Conservation (phyloP, 2,329 filamentous ascomycete genomes). For the Ophioceras dolichostomum region DNA sequence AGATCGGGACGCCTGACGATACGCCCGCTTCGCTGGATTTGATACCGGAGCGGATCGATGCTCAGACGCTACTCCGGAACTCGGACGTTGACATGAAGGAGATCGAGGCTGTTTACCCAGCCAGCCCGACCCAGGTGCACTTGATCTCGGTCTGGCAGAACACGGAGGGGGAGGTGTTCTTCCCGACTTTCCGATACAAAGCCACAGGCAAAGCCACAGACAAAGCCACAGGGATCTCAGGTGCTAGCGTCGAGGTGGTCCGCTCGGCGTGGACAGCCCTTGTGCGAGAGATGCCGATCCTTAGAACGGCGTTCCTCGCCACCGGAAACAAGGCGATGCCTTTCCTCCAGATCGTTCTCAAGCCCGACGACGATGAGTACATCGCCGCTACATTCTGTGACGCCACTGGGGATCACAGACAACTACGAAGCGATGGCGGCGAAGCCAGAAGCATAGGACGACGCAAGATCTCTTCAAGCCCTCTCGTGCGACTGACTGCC, state of each 20-base stretch:
- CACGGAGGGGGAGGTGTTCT: slow-evolving; percentile 55
- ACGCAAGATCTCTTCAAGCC: no score
- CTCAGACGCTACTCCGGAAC: slow-evolving; percentile 19
- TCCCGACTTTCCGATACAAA: slow-evolving; percentile 56
- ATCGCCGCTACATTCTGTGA: slow-evolving; percentile 4
- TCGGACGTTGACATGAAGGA: slow-evolving; percentile 27
- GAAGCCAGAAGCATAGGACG: no score
- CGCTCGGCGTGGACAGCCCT: slow-evolving; percentile 49
- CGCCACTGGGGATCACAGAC: background rate
- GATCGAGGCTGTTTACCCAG: slow-evolving; percentile 50
- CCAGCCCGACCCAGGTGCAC: slow-evolving; percentile 66
- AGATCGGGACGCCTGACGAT: background rate
- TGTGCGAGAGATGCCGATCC: slow-evolving; percentile 41
- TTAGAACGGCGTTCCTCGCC: slow-evolving; percentile 56
- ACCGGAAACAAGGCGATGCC: slow-evolving; percentile 33
- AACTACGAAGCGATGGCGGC: background rate
- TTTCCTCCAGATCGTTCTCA: slow-evolving; percentile 51
- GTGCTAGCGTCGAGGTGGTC: slow-evolving; percentile 21
- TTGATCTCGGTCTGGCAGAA: slow-evolving; percentile 70
- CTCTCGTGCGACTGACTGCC: no score
- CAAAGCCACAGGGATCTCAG: background rate
- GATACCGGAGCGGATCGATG: background rate
- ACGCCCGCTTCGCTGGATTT: background rate
- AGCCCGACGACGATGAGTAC: no score
- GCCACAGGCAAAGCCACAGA: slow-evolving; percentile 30